A percentile compares a stretch with the other conserved stretches of the same genome.
Conservation (phyloP, 306 rosid genomes). For the Vigna mungo region DNA sequence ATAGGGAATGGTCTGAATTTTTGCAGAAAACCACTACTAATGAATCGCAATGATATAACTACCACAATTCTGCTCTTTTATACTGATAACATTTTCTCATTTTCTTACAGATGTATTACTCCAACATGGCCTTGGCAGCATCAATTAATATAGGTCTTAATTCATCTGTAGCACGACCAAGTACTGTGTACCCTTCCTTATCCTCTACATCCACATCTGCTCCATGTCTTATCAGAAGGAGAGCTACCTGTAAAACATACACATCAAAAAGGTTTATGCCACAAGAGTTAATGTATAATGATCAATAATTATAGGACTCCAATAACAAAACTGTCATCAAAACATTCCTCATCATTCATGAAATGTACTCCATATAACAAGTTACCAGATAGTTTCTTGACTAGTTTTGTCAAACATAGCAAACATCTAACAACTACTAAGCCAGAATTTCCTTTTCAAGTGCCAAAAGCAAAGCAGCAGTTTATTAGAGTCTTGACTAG, state of each 20-base stretch:
- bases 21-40: background rate
- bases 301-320: too few relatives aligned
- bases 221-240: slow-evolving; percentile 91
- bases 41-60: background rate
- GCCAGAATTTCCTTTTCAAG: too few relatives aligned
- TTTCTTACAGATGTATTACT: slow-evolving; percentile 46
- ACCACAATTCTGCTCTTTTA: background rate
- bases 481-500: too few relatives aligned
- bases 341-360: too few relatives aligned
- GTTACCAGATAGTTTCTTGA: too few relatives aligned
- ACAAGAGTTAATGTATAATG: too few relatives aligned
- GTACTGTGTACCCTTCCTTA: slow-evolving; percentile 95
- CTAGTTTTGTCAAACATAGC: too few relatives aligned
- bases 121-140: slow-evolving; percentile 91
- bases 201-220: slow-evolving; percentile 91
- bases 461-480: too few relatives aligned
- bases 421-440: too few relatives aligned
- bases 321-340: too few relatives aligned
- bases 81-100: background rate
- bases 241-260: slow-evolving; percentile 59
- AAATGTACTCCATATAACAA: too few relatives aligned
- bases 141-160: slow-evolving; percentile 69
- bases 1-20: background rate
- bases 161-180: slow-evolving; percentile 78
- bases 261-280: too few relatives aligned